Conservation (phyloP, 2,329 filamentous ascomycete genomes). For the Furcasterigmium sp. region DNA sequence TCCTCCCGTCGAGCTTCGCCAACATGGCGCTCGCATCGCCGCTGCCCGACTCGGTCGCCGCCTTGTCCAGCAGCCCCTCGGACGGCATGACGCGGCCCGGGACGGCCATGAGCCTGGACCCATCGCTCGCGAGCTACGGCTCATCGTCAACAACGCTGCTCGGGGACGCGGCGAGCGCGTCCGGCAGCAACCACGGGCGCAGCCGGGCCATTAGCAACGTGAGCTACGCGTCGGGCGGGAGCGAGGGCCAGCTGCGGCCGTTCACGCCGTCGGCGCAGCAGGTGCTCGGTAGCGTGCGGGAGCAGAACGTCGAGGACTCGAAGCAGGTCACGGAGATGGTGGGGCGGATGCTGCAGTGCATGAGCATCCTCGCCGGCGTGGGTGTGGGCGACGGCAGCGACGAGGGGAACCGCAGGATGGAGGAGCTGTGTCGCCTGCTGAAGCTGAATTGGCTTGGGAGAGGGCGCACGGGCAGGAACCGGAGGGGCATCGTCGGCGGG, state of each 20-base stretch:
- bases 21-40: slow-evolving; percentile 50
- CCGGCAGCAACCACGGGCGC: slow-evolving; percentile 50
- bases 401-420: slow-evolving; percentile 70
- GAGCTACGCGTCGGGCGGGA: slow-evolving; percentile 53
- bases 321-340: slow-evolving; percentile 90
- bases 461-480: slow-evolving; percentile 81
- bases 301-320: slow-evolving; percentile 61
- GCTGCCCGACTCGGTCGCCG: slow-evolving; percentile 37
- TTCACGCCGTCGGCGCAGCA: slow-evolving; percentile 40
- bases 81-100: slow-evolving; percentile 50
- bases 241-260: slow-evolving; percentile 39
- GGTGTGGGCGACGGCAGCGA: slow-evolving; percentile 46
- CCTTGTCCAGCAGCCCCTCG: slow-evolving; percentile 44
- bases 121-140: slow-evolving; percentile 71
- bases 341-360: slow-evolving; percentile 91
- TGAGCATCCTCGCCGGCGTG: slow-evolving; percentile 80
- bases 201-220: slow-evolving; percentile 86
- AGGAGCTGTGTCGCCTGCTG: slow-evolving; percentile 76
- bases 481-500: slow-evolving; percentile 81
- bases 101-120: slow-evolving; percentile 72
- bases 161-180: slow-evolving; percentile 50
- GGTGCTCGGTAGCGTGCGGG: slow-evolving; percentile 37
- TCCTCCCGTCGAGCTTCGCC: slow-evolving; percentile 49
- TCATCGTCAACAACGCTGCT: slow-evolving; percentile 75
- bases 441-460: slow-evolving; percentile 97